Base-by-base conservation (phyloP, 257 asterid species). In the Eucommia ulmoides region DNA sequence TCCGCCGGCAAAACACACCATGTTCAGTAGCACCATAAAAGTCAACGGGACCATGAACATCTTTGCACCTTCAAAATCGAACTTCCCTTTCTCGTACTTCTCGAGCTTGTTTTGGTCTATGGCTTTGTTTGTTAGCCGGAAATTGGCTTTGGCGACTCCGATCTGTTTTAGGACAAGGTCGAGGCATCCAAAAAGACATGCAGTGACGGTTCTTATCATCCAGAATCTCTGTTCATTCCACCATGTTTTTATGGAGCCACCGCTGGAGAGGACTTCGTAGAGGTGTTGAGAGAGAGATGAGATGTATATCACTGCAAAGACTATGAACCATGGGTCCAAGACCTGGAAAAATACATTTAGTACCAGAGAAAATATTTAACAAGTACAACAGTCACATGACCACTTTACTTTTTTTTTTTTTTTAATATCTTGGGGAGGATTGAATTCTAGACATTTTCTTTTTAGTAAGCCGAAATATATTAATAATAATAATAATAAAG, bases 31-130 rank as follows among this genome's bases (percentile, higher is more conserved):
- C 41, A 83, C 92, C 50, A 83, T 53, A 66, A 73, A 17, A 20
- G 88, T 80, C 59, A 83, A 51, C 1, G 94, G 94, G n/a, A 80
- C 29, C 80, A 74, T 77, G 77, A 77, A 80, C 71, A 71, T 56
- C 58, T 68, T 65, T 6, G 94, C 91, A 1, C 91, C 94, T 25
- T 65, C 78, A 23, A 83, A 77, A 47, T 83, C 74, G 45, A 80
- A 83, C 49, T 68, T 61, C 2, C 82, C 91, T 46, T 71, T 73
- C 62, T 71, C 79, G 41, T 83, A 75, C 52, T 64, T 80, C 9
- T 76, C 73, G 12, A 73, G 62, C 70, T 75, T 80, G 41, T 74
- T 82, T 67, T 69, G 74, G 53, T 81, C 82, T 1, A 80, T 26
- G 0, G 72, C 83, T 61, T 84, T 80, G 64, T 80, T 84, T 0